Base-by-base conservation (phyloP, 179 eudicot genomes). In the Amaranthus tricolor region DNA sequence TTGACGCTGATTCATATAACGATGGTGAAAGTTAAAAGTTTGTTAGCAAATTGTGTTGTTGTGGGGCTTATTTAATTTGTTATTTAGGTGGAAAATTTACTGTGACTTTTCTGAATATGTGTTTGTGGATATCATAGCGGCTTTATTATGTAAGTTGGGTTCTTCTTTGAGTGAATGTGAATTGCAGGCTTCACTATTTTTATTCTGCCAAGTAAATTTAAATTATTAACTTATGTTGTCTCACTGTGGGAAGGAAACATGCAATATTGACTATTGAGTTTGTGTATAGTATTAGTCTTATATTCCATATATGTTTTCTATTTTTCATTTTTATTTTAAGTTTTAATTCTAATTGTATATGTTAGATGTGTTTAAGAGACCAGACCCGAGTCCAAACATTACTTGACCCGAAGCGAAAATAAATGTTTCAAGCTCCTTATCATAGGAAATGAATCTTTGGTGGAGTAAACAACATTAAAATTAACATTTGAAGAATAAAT, bases 171-270 rank as follows among this genome's bases (percentile, higher is more conserved):
- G 80, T 81, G 78, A 74, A 74, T 77, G 77, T 78, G 77, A 74
- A 81, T 81, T 74, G 81, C 78, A 81, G 84, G 84, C 78, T 81
- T 74, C 65, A 44, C 62, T 70, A 73, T 64, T 70, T 52, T 66
- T 62, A 69, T 75, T 70, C 68, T 62, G 78, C 76, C 66, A 68
- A 68, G 65, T 70, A 70, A 74, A 66, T 72, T 72, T 68, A 51
- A 21, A 31, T 73, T 68, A 61, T 50, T 67, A 62, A 62, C 76
- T 79, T 70, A 47, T 72, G 73, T 60, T 76, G 15, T 14, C 55
- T 48, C n/a, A 49, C 45, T 76, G 74, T 81, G 68, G 66, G 31
- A 24, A 24, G 31, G 31, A 24, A 67, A 59, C 40, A 21, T 73
- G 67, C 14, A 20, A 68, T 57, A 70, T 31, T 80, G 54, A 20